Evolutionary conservation across 2,329 filamentous ascomycete genomes (phyloP).

Genomic region (Phoma sp.): DNA sequence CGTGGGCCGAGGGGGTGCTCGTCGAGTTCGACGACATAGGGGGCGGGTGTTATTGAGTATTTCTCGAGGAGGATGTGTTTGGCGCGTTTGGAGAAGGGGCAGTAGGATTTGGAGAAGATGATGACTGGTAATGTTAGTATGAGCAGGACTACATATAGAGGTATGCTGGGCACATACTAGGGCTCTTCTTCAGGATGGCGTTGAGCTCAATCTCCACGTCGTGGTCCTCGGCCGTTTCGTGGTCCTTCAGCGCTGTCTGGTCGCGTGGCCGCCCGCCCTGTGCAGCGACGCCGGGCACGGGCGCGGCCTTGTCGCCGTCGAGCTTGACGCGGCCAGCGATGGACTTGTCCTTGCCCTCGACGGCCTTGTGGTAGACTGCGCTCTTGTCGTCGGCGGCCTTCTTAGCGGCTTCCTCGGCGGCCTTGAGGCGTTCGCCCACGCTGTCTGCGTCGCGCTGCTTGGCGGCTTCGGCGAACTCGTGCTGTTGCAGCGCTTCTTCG

Average conservation of each 20-base stretch:
- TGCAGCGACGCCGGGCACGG: slow-evolving; percentile 51
- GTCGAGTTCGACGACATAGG: slow-evolving; percentile 91
- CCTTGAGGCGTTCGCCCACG: slow-evolving; percentile 67
- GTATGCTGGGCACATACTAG: slow-evolving; percentile 65
- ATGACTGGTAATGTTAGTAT: slow-evolving; percentile 68
- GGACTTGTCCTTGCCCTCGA: slow-evolving; percentile 54
- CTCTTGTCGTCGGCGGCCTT: slow-evolving; percentile 72
- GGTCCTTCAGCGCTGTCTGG: slow-evolving; percentile 51
- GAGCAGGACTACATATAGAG: no score
- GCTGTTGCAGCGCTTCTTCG: slow-evolving; percentile 58
- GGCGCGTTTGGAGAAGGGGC: slow-evolving; percentile 82
- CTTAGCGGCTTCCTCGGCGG: slow-evolving; percentile 73
- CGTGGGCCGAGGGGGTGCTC: slow-evolving; percentile 74
- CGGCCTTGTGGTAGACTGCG: slow-evolving; percentile 53
- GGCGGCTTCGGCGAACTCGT: slow-evolving; percentile 47
- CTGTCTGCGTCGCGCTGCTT: slow-evolving; percentile 62
- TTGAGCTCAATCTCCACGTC: slow-evolving; percentile 76
- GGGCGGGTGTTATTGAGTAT: slow-evolving; percentile 82
- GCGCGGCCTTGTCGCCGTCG: slow-evolving; percentile 47
- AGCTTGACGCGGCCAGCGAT: slow-evolving; percentile 64
- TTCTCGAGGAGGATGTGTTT: slow-evolving; percentile 84
- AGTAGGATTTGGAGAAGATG: slow-evolving; percentile 96
- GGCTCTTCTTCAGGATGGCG: slow-evolving; percentile 80
- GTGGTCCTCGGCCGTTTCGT: slow-evolving; percentile 65
- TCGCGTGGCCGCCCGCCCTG: slow-evolving; percentile 53